Conservation (phyloP, 2,329 filamentous ascomycete species). For the Didymella exigua region DNA sequence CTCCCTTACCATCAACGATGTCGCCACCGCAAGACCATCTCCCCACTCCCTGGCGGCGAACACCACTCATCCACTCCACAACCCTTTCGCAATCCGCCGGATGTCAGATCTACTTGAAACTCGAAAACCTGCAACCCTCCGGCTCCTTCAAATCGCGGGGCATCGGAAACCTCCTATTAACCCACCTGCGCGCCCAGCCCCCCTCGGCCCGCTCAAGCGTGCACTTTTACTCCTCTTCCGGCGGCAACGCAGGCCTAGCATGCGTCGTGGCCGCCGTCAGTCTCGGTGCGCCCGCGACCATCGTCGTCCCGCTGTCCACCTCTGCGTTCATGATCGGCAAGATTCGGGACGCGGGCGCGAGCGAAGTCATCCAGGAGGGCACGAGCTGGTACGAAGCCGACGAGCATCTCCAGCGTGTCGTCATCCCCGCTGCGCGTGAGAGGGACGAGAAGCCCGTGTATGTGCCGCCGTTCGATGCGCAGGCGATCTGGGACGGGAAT, state of each 20-base stretch:
- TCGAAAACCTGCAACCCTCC: conserved; percentile 80
- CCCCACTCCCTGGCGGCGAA: conserved; percentile 64
- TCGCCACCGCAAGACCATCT: not conserved
- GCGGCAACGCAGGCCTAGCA: conserved; percentile 82
- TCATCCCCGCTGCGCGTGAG: conserved; percentile 49
- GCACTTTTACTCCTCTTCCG: conserved; percentile 78
- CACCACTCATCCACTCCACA: conserved; percentile 69
- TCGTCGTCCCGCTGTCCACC: conserved; percentile 71
- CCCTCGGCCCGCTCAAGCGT: conserved; percentile 30
- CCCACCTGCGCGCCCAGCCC: conserved; percentile 41
- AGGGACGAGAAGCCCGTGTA: conserved; percentile 54
- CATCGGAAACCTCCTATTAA: conserved; percentile 70
- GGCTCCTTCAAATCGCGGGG: conserved; percentile 81
- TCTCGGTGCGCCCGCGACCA: conserved; percentile 68
- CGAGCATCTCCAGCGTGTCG: conserved; percentile 62
- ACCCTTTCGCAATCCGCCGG: conserved; percentile 70
- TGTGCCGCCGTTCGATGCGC: conserved; percentile 70
- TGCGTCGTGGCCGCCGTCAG: conserved; percentile 71
- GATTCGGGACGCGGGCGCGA: conserved; percentile 66
- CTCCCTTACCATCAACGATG: not conserved
- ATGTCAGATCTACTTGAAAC: conserved; percentile 79
- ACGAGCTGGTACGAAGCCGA: conserved; percentile 71
- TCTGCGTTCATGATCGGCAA: conserved; percentile 71
- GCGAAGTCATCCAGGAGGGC: conserved; percentile 69
- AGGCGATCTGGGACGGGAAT: conserved; percentile 68